phyloP scores from a whole-genome alignment of 139 green algal genomes.

The Micractinium sp. region DNA sequence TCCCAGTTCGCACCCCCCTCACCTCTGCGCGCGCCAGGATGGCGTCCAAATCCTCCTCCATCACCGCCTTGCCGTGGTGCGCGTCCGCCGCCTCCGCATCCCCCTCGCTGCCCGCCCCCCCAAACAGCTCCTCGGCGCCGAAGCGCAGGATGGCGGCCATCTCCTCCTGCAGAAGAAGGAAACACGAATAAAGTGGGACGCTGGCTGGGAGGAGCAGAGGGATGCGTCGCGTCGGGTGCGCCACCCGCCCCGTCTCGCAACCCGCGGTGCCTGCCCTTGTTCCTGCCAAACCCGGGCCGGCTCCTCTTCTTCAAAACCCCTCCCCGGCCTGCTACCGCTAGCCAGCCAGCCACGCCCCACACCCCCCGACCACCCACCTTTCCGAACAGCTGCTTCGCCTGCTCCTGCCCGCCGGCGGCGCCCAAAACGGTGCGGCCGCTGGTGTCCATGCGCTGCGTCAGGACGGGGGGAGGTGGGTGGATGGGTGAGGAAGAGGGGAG shows the following conservation, averaged over 20 bases:
- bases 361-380: constrained; percentile 59
- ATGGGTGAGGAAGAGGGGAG: not conserved
- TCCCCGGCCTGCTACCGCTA: too few species aligned
- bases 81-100: constrained; percentile 57
- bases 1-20: not conserved
- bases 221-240: too few species aligned
- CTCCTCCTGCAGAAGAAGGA: constrained; percentile 73
- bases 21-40: constrained; percentile 94
- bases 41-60: constrained; percentile 89
- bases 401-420: constrained; percentile 38
- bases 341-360: not conserved
- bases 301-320: too few species aligned
- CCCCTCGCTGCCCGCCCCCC: constrained; percentile 43
- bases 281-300: too few species aligned
- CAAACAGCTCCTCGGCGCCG: constrained; percentile 95
- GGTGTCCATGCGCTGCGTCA: constrained; percentile 85
- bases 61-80: constrained; percentile 43
- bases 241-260: too few species aligned
- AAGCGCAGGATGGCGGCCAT: constrained; percentile 95
- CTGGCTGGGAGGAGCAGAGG: too few species aligned
- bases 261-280: too few species aligned
- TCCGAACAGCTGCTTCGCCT: constrained; percentile 81
- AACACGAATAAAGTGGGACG: too few species aligned
- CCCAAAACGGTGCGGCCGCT: constrained; percentile 82
- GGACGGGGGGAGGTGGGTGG: not conserved